Conservation (phyloP, 345 rosid species). For the Rhizophora mangle region DNA sequence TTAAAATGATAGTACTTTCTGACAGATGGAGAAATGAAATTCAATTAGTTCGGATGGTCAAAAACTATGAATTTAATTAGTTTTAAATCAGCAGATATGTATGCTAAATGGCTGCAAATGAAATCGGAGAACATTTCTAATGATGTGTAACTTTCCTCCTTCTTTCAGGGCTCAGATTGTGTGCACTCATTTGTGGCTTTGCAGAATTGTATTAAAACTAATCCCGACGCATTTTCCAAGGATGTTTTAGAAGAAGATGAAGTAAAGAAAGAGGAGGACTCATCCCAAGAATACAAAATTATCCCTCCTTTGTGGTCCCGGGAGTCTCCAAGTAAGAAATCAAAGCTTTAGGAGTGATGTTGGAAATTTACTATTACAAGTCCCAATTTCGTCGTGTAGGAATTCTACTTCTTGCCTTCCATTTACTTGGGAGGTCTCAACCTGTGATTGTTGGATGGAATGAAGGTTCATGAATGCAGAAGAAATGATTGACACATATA, state of each 20-base stretch:
- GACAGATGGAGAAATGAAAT: not conserved
- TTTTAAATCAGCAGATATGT: not conserved
- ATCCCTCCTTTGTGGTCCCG: conserved; percentile 67
- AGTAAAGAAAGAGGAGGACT: conserved; percentile 45
- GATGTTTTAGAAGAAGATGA: conserved; percentile 40
- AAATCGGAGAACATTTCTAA: not conserved
- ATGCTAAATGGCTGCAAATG: not conserved
- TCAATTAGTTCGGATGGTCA: not conserved
- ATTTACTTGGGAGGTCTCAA: too few species aligned
- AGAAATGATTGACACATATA: too few species aligned
- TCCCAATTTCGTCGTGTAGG: not conserved
- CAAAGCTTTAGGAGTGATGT: conserved; percentile 40
- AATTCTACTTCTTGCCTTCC: too few species aligned
- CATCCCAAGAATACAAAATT: conserved; percentile 49
- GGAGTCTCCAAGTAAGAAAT: conserved; percentile 41
- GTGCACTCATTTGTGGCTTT: conserved; percentile 74
- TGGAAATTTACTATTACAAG: not conserved
- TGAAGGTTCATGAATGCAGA: too few species aligned
- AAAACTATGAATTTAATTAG: not conserved
- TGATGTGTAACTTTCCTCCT: not conserved
- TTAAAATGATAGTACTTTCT: not conserved
- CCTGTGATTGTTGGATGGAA: too few species aligned
- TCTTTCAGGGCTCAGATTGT: conserved; percentile 77
- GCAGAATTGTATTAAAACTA: conserved; percentile 74
- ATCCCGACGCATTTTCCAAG: conserved; percentile 71